Conservation (phyloP, 768 basidiomycete species). For the Termitomyces sp. region DNA sequence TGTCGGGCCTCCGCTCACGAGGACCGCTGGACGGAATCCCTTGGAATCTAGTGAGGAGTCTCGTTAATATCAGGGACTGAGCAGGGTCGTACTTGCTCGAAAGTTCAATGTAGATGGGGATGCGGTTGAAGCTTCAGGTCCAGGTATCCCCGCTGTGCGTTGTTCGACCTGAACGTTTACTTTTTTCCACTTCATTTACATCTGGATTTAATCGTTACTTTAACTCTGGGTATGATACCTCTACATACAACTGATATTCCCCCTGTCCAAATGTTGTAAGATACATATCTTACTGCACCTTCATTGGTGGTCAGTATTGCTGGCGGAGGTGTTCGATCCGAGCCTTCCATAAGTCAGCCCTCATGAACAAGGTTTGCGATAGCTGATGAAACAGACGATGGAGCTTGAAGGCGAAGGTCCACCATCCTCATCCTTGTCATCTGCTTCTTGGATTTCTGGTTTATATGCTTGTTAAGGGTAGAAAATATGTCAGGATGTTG, state of each 20-base stretch:
- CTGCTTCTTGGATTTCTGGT: no score
- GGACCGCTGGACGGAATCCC: constrained; percentile 12
- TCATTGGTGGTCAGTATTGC: neutral
- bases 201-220: constrained; percentile 6
- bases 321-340: no score
- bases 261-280: neutral
- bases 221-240: constrained; percentile 10
- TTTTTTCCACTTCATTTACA: constrained; percentile 6
- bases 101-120: neutral
- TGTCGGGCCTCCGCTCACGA: constrained; percentile 19
- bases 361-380: no score
- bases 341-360: no score
- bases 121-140: neutral
- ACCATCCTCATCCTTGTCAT: no score
- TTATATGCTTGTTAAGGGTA: no score
- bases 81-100: neutral
- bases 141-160: no score
- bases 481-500: no score
- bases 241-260: neutral
- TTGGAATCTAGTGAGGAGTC: constrained; percentile 15
- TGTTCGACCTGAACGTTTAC: no score
- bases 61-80: neutral
- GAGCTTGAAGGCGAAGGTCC: no score
- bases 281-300: neutral
- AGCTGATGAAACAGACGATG: no score